Base-by-base conservation (phyloP, 495 filamentous ascomycete species). In the Penicilliopsis zonata region DNA sequence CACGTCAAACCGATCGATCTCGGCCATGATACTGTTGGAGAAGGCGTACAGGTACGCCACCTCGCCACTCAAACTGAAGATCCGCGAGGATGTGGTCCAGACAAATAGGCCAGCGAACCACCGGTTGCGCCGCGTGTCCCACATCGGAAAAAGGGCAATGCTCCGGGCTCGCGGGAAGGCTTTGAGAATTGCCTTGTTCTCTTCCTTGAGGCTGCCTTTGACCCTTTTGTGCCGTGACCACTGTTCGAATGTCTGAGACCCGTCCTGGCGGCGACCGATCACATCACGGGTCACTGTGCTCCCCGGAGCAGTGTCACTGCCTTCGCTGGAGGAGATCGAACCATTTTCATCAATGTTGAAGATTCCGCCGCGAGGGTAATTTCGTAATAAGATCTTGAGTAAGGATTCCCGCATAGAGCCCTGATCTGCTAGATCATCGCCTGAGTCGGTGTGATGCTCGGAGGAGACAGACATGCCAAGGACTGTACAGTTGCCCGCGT, bases 91-190 rank as follows among this genome's bases (percentile, higher is more conserved):
- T 28, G 52, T 56, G 1, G 57, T 74, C 72, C 73, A 82, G 2
- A 67, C 59, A 14, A 82, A 52, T 0, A 59, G 51, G 9, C 71
- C 74, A 0, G 75, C 59, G 50, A 71, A 80, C 69, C 77, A 84
- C 21, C 72, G 47, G 4, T 61, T 53, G 25, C 61, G 53, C 28
- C 67, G 62, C 4, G 67, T 59, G 39, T 81, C 70, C 70, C 76
- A 84, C 1, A 82, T 51, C 0, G 78, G 76, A 10, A 47, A 23
- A 13, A 50, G 34, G 10, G 50, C 36, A 9, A 49, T 42, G 16
- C 36, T 50, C 12, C 52, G 37, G 14, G 52, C 46, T 5, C 28
- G 35, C 6, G 33, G 18, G 17, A 53, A 42, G 3, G 47, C 38
- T 14, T 36, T 39, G 36, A 49, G 44, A 19, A 55, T 30, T 13